Base-by-base conservation (phyloP, 164 flowering plant genomes). In the Vitis riparia region DNA sequence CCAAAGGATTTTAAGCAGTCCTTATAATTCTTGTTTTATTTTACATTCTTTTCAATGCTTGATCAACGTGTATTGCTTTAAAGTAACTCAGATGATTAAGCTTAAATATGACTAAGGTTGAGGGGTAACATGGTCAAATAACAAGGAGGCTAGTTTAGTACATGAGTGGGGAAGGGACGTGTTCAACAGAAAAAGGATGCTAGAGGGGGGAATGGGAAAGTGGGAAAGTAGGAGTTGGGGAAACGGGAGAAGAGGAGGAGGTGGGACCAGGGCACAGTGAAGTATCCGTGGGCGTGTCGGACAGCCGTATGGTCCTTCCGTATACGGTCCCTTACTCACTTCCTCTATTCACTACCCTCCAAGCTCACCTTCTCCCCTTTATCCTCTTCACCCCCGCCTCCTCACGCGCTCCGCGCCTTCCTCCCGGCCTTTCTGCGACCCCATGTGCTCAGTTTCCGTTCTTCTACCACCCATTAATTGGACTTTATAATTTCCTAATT, bases 241-340 rank as follows among this genome's bases (percentile, higher is more conserved):
- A 60, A 62, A 29, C 49, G 56, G 5, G 44, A 62, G 60, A 15
- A 62, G 53, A 37, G 44, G 5, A 62, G 50, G 64, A 10, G 14
- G 75, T 76, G 78, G 87, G 79, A 37, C 74, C 85, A 75, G 59
- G 16, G 5, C 71, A 71, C 75, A 67, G 72, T 60, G 79, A 61
- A 68, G 71, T 65, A 74, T 81, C 86, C 86, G 83, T 80, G 85
- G 82, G 74, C 52, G 68, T 85, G 88, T 85, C 89, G 88, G 89
- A 84, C 86, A 72, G 82, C 87, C 97, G 91, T 84, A 85, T 82
- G 75, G 80, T 78, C 79, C 67, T 80, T 89, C 93, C 96, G 89
- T 84, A 84, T 89, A 85, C 89, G 91, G 90, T 73, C 44, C 44
- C 44, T 37, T 37, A 5, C 44, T 37, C 44, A 37, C 2, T 37